Percentiles rank a stretch among this genome's conserved stretches.
phyloP scores from a whole-genome alignment of 2,329 filamentous ascomycete species.

The Colletotrichum sp. region DNA sequence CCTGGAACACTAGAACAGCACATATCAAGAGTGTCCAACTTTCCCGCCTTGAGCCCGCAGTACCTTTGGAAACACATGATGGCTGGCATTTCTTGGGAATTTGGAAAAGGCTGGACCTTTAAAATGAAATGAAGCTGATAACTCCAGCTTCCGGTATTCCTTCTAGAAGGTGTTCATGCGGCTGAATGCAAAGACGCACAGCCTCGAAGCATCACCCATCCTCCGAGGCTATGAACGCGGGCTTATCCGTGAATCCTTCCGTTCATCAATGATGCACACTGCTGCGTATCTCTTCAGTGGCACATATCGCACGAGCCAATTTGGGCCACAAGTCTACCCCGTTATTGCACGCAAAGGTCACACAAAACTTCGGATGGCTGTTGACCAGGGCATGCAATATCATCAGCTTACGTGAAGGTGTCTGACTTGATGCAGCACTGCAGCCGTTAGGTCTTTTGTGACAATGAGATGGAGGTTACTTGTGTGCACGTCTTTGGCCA shows the following conservation, averaged over 20 bases:
- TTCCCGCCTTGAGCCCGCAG: rapidly evolving
- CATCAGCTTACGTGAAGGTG: neutral
- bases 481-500: rapidly evolving
- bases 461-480: neutral
- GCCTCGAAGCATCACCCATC: neutral
- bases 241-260: neutral
- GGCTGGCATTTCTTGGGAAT: neutral
- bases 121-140: neutral
- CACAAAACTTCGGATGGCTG: neutral
- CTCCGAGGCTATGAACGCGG: neutral
- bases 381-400: neutral
- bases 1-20: neutral
- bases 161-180: neutral
- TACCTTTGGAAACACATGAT: neutral
- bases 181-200: neutral
- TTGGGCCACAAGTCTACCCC: neutral
- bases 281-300: neutral
- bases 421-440: neutral
- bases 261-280: neutral
- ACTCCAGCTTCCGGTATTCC: neutral
- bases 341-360: neutral
- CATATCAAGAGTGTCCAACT: rapidly evolving
- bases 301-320: neutral
- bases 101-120: neutral
- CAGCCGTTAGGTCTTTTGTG: neutral